phyloP scores from a whole-genome alignment of 495 filamentous ascomycete genomes.

The Evansstolkia leycettana region DNA sequence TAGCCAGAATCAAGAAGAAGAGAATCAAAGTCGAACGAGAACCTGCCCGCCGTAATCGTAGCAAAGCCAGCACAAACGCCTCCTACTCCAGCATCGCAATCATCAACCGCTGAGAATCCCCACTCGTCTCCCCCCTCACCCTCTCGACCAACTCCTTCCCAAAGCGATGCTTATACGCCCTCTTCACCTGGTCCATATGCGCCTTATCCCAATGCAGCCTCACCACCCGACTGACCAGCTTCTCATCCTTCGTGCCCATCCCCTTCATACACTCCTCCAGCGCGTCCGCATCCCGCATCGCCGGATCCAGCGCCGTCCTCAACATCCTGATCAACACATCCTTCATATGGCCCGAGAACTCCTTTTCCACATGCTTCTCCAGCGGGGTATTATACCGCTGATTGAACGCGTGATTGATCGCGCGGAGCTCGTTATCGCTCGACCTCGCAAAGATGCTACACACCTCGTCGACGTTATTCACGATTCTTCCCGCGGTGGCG shows the following conservation, averaged over 20 bases:
- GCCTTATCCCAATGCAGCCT: conserved; percentile 66
- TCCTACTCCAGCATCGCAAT: conserved; percentile 11
- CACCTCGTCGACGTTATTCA: conserved; percentile 65
- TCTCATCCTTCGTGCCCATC: conserved; percentile 71
- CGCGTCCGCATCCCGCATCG: conserved; percentile 64
- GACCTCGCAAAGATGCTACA: conserved; percentile 61
- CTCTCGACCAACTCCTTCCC: conserved; percentile 46
- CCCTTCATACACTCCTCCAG: conserved; percentile 83
- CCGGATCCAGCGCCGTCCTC: conserved; percentile 62
- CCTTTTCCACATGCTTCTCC: conserved; percentile 58
- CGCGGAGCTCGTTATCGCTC: conserved; percentile 68
- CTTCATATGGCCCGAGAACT: conserved; percentile 90
- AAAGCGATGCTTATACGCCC: conserved; percentile 56
- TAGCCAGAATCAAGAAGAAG: no score
- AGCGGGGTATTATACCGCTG: conserved; percentile 51
- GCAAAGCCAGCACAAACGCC: no score
- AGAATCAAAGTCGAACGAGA: no score
- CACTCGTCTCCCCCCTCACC: conserved; percentile 73
- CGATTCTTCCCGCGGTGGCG: conserved; percentile 55
- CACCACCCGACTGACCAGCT: conserved; percentile 62
- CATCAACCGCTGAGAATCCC: conserved; percentile 60
- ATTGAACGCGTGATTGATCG: conserved; percentile 60
- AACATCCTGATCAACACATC: conserved; percentile 70
- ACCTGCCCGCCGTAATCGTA: no score
- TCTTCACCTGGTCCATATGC: conserved; percentile 60